These are phyloP conservation scores for Fusarium agapanthi DNA, from an alignment of 2,329 filamentous ascomycete genomes.

Conservation along the genomic window DNA sequence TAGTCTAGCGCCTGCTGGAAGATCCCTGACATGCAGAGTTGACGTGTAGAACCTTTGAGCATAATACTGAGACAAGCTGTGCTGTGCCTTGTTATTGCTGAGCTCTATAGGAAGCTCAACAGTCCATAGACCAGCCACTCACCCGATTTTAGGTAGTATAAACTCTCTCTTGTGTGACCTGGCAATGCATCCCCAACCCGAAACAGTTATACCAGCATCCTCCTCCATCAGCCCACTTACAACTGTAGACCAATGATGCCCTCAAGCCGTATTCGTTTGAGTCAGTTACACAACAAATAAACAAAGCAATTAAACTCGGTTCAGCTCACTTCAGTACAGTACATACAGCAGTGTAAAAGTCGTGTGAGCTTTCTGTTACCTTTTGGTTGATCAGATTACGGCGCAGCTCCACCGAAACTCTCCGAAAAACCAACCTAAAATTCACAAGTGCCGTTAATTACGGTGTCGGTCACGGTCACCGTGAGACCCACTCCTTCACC, in stretches of 20 bases:
- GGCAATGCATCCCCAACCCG: constrained; percentile 27
- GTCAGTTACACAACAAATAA: not conserved
- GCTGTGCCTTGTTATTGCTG: not conserved
- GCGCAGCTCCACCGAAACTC: constrained; percentile 16
- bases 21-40: constrained; percentile 17
- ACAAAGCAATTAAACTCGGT: not conserved
- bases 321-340: not conserved
- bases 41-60: constrained; percentile 18
- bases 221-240: constrained; percentile 2
- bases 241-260: not conserved
- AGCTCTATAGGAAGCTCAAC: not conserved
- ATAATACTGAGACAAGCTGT: not conserved
- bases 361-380: not conserved
- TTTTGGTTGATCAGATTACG: constrained; percentile 8
- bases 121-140: not conserved
- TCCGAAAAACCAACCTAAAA: constrained; percentile 7
- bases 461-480: not conserved
- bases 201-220: constrained; percentile 19
- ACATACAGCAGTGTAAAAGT: not conserved
- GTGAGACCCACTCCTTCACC: constrained; percentile 18
- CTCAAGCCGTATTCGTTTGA: not conserved
- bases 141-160: not conserved
- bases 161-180: constrained; percentile 28
- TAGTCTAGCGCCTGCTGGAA: constrained; percentile 25
- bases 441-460: not conserved